A percentile compares a stretch with the other conserved stretches of the same genome.
phyloP scores from a whole-genome alignment of 2,329 filamentous ascomycete species.

The Ceratocystis lukuohia region DNA sequence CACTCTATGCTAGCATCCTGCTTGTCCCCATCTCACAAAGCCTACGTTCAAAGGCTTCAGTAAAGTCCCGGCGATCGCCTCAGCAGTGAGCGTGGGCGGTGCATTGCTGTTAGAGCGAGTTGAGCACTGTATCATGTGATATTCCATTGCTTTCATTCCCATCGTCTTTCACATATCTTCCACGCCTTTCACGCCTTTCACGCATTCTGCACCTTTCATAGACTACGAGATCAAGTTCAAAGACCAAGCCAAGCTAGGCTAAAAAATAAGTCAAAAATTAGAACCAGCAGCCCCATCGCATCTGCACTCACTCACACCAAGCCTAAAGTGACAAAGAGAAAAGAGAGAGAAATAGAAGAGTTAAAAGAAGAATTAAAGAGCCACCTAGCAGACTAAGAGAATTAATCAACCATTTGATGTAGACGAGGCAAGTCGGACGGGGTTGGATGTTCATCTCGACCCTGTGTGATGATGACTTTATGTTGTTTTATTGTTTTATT shows the following conservation, averaged over 20 bases:
- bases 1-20: no score
- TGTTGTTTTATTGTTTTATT: no score
- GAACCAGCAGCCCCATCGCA: background rate
- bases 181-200: background rate
- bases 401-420: background rate
- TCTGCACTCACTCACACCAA: background rate
- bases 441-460: background rate
- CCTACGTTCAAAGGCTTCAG: no score
- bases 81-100: no score
- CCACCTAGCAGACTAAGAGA: background rate
- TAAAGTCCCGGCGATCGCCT: no score
- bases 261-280: background rate
- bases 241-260: background rate
- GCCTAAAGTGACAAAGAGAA: background rate
- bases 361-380: background rate
- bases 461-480: background rate
- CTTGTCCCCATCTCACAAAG: no score
- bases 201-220: background rate
- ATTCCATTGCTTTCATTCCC: no score
- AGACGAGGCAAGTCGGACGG: background rate
- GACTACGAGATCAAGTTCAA: background rate
- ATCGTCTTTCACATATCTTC: background rate
- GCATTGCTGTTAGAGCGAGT: no score
- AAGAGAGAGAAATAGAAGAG: background rate
- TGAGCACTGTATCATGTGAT: no score